Conservation (phyloP, 345 rosid genomes). For the Eucalyptus polybractea region DNA sequence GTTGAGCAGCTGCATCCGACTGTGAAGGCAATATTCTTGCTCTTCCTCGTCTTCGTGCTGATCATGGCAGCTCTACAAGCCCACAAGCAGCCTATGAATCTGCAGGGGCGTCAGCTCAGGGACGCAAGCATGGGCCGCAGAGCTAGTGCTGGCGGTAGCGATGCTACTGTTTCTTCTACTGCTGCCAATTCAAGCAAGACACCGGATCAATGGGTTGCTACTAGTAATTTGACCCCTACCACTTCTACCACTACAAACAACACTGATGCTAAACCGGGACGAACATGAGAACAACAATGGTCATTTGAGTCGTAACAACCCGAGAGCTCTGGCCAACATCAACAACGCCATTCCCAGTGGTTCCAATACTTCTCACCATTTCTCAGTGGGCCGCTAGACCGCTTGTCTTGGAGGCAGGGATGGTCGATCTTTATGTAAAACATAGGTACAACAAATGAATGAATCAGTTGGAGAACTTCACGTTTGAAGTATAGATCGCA, state of each 20-base stretch:
- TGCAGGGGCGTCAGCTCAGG: not conserved
- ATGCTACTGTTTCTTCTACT: not conserved
- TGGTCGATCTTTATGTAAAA: not conserved
- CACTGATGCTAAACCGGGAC: not conserved
- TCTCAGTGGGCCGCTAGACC: not conserved
- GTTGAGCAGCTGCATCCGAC: not conserved
- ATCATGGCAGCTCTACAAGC: not conserved
- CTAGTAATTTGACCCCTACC: not conserved
- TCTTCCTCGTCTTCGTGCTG: not conserved
- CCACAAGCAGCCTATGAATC: not conserved
- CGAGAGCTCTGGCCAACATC: not conserved
- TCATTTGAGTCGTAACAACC: not conserved
- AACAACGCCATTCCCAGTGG: not conserved
- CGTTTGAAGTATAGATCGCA: not conserved
- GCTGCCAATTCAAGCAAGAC: not conserved
- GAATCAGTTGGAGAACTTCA: not conserved
- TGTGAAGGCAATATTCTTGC: not conserved
- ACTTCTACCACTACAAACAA: not conserved
- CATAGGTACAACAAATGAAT: not conserved
- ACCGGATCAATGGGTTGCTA: not conserved
- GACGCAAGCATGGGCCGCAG: not conserved
- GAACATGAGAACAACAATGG: not conserved
- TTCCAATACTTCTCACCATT: not conserved
- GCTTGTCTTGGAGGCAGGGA: not conserved
- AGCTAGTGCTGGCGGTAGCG: not conserved